Evolutionary conservation across 2,329 filamentous ascomycete genomes (phyloP).

Genomic region (Trichoderma gracile): DNA sequence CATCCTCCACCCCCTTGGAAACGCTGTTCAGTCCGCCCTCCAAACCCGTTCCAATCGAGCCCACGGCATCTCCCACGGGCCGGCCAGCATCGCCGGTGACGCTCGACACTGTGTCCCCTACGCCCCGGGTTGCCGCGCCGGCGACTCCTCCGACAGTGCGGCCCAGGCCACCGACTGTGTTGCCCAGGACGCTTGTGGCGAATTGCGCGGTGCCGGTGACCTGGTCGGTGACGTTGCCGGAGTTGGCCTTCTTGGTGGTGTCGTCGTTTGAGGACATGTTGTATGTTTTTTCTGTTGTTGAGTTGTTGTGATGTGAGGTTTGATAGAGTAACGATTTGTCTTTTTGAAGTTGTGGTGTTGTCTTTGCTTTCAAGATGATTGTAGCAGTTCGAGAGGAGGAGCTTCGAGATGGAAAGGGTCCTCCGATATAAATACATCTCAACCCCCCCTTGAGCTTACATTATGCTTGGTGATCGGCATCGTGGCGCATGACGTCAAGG

Average conservation of each 20-base stretch:
- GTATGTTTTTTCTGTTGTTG: conserved; percentile 19
- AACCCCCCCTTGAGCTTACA: not conserved
- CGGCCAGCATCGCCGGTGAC: conserved; percentile 56
- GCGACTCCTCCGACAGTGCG: conserved; percentile 46
- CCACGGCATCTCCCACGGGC: conserved; percentile 57
- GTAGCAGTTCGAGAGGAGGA: not conserved
- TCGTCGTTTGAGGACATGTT: conserved; percentile 32
- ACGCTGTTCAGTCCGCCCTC: conserved; percentile 52
- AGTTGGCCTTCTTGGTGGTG: conserved; percentile 31
- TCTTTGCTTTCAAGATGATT: not conserved
- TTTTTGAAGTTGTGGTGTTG: not conserved
- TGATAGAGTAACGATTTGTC: not conserved
- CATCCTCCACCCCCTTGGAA: conserved; percentile 57
- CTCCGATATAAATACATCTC: not conserved
- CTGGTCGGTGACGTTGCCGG: conserved; percentile 33
- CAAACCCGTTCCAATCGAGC: conserved; percentile 54
- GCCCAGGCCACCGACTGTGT: conserved; percentile 44
- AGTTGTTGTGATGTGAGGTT: not conserved
- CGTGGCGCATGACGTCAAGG: conserved; percentile 26
- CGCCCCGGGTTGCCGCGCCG: conserved; percentile 56
- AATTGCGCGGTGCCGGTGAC: conserved; percentile 42
- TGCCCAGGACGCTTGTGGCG: conserved; percentile 45
- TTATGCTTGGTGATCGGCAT: conserved; percentile 14
- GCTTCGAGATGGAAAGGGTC: not conserved
- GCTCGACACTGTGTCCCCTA: conserved; percentile 57